A percentile compares a stretch with the other conserved stretches of the same genome.
phyloP scores from a whole-genome alignment of 192 early-diverging fungal genomes.

The Coemansia sp. region DNA sequence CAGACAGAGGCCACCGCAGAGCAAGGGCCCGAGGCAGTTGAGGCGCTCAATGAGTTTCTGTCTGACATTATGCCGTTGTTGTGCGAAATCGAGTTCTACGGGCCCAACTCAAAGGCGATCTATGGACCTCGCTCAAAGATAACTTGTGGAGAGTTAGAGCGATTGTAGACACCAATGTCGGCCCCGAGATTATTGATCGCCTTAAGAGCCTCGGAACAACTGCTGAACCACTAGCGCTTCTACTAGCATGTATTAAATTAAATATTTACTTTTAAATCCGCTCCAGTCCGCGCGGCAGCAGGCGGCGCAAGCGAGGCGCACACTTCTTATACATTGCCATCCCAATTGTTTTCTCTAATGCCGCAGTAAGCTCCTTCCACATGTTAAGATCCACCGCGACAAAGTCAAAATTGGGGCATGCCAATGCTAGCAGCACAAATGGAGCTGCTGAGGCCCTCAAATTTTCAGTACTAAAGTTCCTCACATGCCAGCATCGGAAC shows the following conservation, averaged over 20 bases:
- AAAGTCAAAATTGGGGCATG: too few relatives aligned
- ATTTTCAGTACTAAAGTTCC: too few relatives aligned
- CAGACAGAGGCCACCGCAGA: not conserved
- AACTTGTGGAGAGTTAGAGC: not conserved
- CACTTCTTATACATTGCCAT: too few relatives aligned
- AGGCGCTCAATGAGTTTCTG: constrained; percentile 5
- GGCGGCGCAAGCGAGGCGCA: too few relatives aligned
- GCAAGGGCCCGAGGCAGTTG: not conserved
- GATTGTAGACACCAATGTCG: not conserved
- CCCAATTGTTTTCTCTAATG: too few relatives aligned
- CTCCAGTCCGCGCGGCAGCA: too few relatives aligned
- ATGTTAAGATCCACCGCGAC: too few relatives aligned
- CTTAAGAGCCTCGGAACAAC: not conserved
- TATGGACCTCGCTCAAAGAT: not conserved
- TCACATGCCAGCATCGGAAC: too few relatives aligned
- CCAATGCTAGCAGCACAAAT: too few relatives aligned
- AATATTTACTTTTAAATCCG: too few relatives aligned
- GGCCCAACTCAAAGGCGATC: not conserved
- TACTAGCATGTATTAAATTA: not conserved
- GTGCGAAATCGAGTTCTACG: constrained; percentile 9
- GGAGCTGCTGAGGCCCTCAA: too few relatives aligned
- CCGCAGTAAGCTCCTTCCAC: too few relatives aligned
- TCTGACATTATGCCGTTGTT: constrained; percentile 7
- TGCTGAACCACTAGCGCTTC: not conserved
- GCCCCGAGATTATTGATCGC: not conserved